Conservation (phyloP, 129 eudicot species). For the Logfia minima region DNA sequence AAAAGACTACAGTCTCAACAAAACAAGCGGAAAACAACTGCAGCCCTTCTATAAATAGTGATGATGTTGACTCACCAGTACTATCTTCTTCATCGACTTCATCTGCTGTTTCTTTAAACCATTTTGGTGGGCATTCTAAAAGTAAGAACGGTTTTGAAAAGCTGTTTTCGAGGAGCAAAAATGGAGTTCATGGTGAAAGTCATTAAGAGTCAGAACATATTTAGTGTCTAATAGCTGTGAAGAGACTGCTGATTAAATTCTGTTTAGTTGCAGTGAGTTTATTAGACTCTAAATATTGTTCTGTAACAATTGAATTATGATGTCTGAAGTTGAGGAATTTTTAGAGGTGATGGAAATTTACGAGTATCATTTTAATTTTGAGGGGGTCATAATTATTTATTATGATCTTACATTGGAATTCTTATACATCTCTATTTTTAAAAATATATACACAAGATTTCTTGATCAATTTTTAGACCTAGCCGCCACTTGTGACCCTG, state of each 20-base stretch:
- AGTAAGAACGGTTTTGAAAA: slow-evolving; percentile 62
- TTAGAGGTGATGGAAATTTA: slow-evolving; percentile 5
- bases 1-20: slow-evolving; percentile 34
- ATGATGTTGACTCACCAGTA: slow-evolving; percentile 41
- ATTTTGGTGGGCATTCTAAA: slow-evolving; percentile 42
- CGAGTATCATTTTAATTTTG: not conserved
- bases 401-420: not conserved
- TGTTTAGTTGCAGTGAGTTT: slow-evolving; percentile 42
- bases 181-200: slow-evolving; percentile 47
- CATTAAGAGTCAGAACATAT: slow-evolving; percentile 24
- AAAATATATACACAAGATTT: too few species aligned
- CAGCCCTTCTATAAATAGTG: slow-evolving; percentile 28
- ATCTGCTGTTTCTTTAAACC: slow-evolving; percentile 36
- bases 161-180: slow-evolving; percentile 58
- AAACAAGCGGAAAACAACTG: slow-evolving; percentile 25
- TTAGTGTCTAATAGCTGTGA: slow-evolving; percentile 15
- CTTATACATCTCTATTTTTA: too few species aligned
- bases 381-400: not conserved
- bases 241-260: slow-evolving; percentile 41
- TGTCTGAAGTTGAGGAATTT: not conserved
- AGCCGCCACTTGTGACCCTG: not conserved
- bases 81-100: slow-evolving; percentile 56
- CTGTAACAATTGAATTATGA: slow-evolving; percentile 18
- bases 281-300: slow-evolving; percentile 5
- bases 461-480: not conserved